Evolutionary conservation across 371 early-diverging fungal genomes (phyloP), one percentile per base, ranked within the genome.

Genomic region (Circinella umbellata): DNA sequence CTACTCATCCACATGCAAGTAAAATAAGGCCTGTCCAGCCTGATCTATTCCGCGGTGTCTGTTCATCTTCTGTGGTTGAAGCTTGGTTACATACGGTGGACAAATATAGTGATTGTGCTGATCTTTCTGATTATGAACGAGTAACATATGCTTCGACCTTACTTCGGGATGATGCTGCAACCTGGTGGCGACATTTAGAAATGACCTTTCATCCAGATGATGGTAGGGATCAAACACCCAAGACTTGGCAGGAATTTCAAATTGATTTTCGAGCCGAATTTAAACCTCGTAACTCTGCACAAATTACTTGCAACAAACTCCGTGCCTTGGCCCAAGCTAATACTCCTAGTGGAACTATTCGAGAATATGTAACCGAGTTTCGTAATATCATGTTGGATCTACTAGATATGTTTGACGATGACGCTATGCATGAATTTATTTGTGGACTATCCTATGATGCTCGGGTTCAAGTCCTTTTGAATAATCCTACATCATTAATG

Each of bases 341-440:
- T n/a, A 38, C 62, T 5, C n/a, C 51, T n/a, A 51, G 15, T 38
- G 64, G 13, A 4, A 49, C 47, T 49, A 64, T 64, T 36, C 49
- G 64, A 14, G 64, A 64, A n/a, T 64, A 64, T 34, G 35, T 64
- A 13, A 51, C 42, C 6, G 47, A 46, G 2, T 71, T 71, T 34
- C 39, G 63, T 27, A 63, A 62, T 20, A 63, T 64, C 20, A 72
- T 72, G 72, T 35, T 63, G 5, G 68, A 72, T 14, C 53, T 72
- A 7, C 65, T 68, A 27, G 64, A 63, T 1, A 71, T 71, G 67
- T 42, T 46, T 46, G 68, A 67, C 4, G 42, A 63, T 42, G 72
- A 72, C 37, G 68, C 69, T 4, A n/a, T 54, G 3, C 54, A 65
- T 13, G 51, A 59, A 18, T 72, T 72, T 38, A 51, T 68, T 14